These are phyloP conservation scores for Trichophyton benhamiae DNA, from an alignment of 2,329 filamentous ascomycete species.

Conservation along the genomic window DNA sequence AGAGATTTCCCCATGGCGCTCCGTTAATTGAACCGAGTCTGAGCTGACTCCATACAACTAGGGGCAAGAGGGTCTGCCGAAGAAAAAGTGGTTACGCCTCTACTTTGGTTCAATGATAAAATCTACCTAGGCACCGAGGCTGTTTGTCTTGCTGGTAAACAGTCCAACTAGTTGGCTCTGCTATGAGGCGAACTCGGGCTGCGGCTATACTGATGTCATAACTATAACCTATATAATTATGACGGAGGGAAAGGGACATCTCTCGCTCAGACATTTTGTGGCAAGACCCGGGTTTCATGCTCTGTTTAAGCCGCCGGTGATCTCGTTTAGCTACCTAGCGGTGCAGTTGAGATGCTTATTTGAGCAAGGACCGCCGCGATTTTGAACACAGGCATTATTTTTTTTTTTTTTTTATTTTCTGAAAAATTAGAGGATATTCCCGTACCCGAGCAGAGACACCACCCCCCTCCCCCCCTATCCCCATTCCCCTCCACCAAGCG, in stretches of 20 bases:
- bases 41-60: not conserved
- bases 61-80: not conserved
- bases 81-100: not conserved
- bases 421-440: not conserved
- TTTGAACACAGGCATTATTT: not conserved
- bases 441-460: not conserved
- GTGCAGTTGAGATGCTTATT: not conserved
- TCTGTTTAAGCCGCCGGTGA: constrained; percentile 4
- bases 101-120: not conserved
- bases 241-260: not conserved
- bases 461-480: not conserved
- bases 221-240: not conserved
- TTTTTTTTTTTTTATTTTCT: not conserved
- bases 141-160: not conserved
- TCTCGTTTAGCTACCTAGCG: not conserved
- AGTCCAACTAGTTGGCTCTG: too few relatives aligned
- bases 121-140: not conserved
- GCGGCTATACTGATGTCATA: not conserved
- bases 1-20: not conserved
- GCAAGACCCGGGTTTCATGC: not conserved
- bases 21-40: not conserved
- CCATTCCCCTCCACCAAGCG: not conserved
- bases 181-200: not conserved
- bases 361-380: not conserved
- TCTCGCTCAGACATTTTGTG: not conserved